phyloP scores from a whole-genome alignment of 305 asterid species.

The Solanum chacoense region DNA sequence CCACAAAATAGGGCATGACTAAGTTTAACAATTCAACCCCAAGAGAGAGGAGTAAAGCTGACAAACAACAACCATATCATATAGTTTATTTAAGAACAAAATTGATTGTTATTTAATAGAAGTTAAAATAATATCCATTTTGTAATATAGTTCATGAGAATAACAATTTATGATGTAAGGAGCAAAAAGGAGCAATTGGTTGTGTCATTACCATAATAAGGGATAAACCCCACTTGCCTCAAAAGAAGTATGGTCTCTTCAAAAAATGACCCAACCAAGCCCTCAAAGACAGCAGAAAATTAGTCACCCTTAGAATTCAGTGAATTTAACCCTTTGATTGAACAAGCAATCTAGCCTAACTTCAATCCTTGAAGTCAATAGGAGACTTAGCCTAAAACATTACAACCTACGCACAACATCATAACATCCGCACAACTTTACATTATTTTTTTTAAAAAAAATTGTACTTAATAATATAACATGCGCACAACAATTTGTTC shows the following conservation, averaged over 20 bases:
- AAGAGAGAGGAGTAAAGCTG: neutral
- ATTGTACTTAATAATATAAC: neutral
- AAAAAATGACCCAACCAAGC: neutral
- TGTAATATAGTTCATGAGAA: neutral
- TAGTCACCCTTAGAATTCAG: neutral
- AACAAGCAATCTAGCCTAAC: neutral
- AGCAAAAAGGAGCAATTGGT: neutral
- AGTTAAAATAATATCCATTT: neutral
- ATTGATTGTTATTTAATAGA: neutral
- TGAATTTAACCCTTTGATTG: neutral
- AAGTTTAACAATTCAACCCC: neutral
- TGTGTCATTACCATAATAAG: neutral
- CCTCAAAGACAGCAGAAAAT: neutral
- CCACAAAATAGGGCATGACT: neutral
- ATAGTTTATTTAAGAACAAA: neutral
- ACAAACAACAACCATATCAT: neutral
- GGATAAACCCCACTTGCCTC: neutral
- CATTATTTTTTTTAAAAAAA: no score
- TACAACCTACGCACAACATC: neutral
- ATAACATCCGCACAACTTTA: no score
- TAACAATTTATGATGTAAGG: neutral
- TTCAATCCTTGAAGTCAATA: neutral
- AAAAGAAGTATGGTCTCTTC: neutral
- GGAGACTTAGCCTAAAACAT: neutral
- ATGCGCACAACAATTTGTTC: neutral